Conservation (phyloP, 2,329 filamentous ascomycete genomes). For the Pochonia chlamydosporia region DNA sequence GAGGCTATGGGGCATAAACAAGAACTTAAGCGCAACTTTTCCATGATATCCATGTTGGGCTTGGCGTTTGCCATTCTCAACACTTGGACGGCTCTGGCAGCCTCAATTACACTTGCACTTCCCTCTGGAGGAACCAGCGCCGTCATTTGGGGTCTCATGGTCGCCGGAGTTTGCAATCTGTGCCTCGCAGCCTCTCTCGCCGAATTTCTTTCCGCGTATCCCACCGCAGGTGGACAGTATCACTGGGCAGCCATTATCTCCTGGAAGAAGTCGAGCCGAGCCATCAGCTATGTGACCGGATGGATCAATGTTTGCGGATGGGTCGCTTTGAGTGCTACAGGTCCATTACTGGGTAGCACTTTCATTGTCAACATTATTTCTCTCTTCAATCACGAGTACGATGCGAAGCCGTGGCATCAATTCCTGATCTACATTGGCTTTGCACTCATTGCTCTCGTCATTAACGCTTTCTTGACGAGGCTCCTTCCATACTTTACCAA, state of each 20-base stretch:
- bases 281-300: conserved; percentile 64
- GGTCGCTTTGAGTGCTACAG: conserved; percentile 64
- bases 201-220: conserved; percentile 64
- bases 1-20: conserved; percentile 41
- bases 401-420: conserved; percentile 59
- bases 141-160: conserved; percentile 65
- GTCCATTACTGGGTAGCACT: conserved; percentile 60
- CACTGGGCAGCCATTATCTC: conserved; percentile 66
- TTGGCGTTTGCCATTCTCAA: conserved; percentile 45
- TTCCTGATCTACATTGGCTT: conserved; percentile 67
- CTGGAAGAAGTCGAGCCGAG: conserved; percentile 53
- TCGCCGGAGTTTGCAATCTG: conserved; percentile 62
- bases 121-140: conserved; percentile 65
- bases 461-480: conserved; percentile 57
- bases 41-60: conserved; percentile 40
- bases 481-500: conserved; percentile 62
- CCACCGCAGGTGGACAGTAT: conserved; percentile 57
- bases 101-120: conserved; percentile 44
- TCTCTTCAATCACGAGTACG: conserved; percentile 53
- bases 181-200: conserved; percentile 64
- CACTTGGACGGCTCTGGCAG: conserved; percentile 43
- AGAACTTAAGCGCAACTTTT: conserved; percentile 45
- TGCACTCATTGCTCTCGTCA: conserved; percentile 51
- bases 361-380: conserved; percentile 61
- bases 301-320: conserved; percentile 71